Evolutionary conservation across 352 stramenopile species (phyloP).

Genomic region (Pythium phragmiticola): DNA sequence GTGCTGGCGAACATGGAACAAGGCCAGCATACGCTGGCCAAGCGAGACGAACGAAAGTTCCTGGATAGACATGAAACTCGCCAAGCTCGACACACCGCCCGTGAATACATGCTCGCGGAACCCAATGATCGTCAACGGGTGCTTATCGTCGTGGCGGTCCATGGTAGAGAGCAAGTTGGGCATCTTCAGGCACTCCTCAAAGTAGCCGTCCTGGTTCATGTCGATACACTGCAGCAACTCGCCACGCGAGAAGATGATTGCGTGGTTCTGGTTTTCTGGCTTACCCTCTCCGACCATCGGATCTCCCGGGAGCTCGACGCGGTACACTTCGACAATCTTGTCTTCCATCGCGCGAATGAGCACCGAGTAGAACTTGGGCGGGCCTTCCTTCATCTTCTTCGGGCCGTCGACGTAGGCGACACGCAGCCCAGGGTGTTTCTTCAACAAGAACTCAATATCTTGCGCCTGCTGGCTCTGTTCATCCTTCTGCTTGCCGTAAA

Average conservation of each 20-base stretch:
- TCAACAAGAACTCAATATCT: constrained; percentile 65
- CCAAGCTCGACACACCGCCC: constrained; percentile 77
- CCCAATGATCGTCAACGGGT: constrained; percentile 79
- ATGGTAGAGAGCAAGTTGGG: constrained; percentile 81
- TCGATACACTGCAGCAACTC: constrained; percentile 89
- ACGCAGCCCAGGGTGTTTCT: constrained; percentile 75
- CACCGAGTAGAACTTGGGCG: constrained; percentile 83
- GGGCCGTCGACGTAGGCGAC: constrained; percentile 84
- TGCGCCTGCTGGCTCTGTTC: constrained; percentile 75
- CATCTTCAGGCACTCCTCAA: constrained; percentile 84
- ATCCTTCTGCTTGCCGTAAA: constrained; percentile 86
- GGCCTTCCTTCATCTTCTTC: constrained; percentile 86
- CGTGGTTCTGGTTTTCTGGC: constrained; percentile 89
- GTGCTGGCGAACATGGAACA: constrained; percentile 78
- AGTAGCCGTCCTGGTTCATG: constrained; percentile 89
- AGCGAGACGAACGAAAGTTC: constrained; percentile 84
- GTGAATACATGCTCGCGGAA: constrained; percentile 88
- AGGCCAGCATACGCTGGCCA: constrained; percentile 75
- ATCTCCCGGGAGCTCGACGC: constrained; percentile 79
- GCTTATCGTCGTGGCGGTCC: constrained; percentile 63
- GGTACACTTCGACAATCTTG: constrained; percentile 81
- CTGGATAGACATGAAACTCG: constrained; percentile 87
- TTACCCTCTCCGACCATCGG: constrained; percentile 89
- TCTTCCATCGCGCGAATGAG: constrained; percentile 70
- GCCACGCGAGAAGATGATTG: constrained; percentile 84